Evolutionary conservation across 2,329 filamentous ascomycete species (phyloP), one percentile per base, ranked within the genome.

Genomic region (Neopestalotiopsis sp.): DNA sequence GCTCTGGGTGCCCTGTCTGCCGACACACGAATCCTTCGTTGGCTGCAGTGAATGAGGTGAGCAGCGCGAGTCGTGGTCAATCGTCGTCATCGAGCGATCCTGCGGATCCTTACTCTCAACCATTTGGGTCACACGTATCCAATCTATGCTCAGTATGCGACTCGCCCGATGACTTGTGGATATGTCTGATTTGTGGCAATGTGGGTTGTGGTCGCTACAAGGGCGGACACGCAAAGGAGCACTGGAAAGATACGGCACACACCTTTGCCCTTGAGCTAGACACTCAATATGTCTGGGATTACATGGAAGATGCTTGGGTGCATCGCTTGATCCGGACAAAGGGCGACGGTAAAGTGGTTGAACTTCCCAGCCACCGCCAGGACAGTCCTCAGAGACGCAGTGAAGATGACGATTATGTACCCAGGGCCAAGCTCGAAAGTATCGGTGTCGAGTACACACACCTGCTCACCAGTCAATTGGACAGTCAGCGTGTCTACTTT

Each of bases 211-310:
- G 96, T 1, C 90, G 96, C 38, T 99, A 99, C 78, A 97, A 98
- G 79, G 90, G 92, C 34, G 96, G 94, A 0, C 95, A 98, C 76
- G 95, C 95, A 42, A 97, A 97, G 78, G 92, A 93, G 13, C 95
- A 98, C 80, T 98, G 94, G 89, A 94, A 97, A 80, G 88, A 93
- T 67, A 97, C 94, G 3, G 90, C 90, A 4, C 96, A 99, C 80
- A 93, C 92, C 71, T 99, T 97, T 78, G 92, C 94, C 32, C 92
- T 99, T 78, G 96, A 99, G 78, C 89, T 98, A 49, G 90, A 92
- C 71, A 97, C 94, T 0, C 95, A 99, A 79, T 92, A 97, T 74
- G 95, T 99, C 1, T 99, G 96, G 96, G 96, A 99, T 80, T 99
- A 99, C 72, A 94, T 93, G 0, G 94, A 94, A 4, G 96, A 99